These are phyloP conservation scores for Sphaerobolus stellatus DNA, from an alignment of 1,284 basidiomycete species.

Conservation along the genomic window DNA sequence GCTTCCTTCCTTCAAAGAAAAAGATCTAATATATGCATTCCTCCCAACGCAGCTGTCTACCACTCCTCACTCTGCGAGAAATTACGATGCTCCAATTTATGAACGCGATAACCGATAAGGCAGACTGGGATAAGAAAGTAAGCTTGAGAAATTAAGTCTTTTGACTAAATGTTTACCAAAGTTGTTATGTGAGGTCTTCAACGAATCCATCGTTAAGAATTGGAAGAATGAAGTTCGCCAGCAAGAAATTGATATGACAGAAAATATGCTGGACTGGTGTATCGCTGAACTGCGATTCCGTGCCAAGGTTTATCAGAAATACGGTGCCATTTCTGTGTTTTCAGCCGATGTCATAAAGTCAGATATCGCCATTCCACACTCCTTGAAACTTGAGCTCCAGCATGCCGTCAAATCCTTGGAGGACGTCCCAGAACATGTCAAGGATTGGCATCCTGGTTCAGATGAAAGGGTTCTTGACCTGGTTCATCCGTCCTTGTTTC, in stretches of 20 bases:
- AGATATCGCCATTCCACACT: neutral
- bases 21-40: no score
- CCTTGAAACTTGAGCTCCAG: conserved; percentile 13
- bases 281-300: neutral
- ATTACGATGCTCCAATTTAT: neutral
- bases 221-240: neutral
- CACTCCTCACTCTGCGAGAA: neutral
- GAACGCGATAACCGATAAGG: neutral
- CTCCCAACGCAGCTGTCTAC: neutral
- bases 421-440: conserved; percentile 35
- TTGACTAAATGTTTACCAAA: neutral
- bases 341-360: neutral
- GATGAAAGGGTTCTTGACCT: conserved; percentile 44
- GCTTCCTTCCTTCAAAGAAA: no score
- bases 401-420: conserved; percentile 33
- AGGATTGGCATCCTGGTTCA: conserved; percentile 50
- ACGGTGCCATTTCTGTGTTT: neutral
- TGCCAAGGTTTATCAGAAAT: neutral
- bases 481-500: conserved; percentile 44
- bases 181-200: neutral
- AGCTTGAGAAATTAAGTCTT: neutral
- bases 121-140: neutral
- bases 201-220: neutral
- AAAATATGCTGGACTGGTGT: neutral
- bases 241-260: neutral